phyloP scores from a whole-genome alignment of 2,329 filamentous ascomycete genomes.

The Rhexocercosporidium sp. region DNA sequence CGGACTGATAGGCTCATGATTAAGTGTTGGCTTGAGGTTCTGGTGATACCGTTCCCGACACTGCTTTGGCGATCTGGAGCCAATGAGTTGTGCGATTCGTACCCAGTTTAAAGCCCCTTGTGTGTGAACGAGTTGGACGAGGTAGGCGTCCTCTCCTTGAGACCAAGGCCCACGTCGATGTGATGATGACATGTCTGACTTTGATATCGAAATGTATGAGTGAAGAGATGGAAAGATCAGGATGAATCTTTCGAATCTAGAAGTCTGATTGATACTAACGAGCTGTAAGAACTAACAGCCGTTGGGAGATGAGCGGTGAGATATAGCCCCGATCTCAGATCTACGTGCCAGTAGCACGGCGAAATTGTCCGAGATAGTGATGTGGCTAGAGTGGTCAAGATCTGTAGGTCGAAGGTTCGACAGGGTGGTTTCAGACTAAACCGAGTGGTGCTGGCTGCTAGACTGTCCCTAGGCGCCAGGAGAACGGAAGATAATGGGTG shows the following conservation, averaged over 20 bases:
- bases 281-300: slow-evolving; percentile 8
- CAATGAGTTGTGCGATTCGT: slow-evolving; percentile 76
- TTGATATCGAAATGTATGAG: neutral
- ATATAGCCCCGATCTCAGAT: slow-evolving; percentile 16
- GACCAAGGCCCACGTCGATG: slow-evolving; percentile 85
- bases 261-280: neutral
- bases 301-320: slow-evolving; percentile 18
- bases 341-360: slow-evolving; percentile 10
- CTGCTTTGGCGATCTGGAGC: slow-evolving; percentile 86
- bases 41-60: slow-evolving; percentile 94
- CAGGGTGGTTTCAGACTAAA: neutral
- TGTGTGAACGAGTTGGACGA: slow-evolving; percentile 72
- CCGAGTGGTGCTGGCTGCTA: neutral
- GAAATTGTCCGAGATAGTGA: slow-evolving; percentile 8
- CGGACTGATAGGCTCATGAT: slow-evolving; percentile 73
- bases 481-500: slow-evolving; percentile 6
- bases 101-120: slow-evolving; percentile 90
- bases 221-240: neutral
- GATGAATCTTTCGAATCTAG: neutral
- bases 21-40: slow-evolving; percentile 80
- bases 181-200: slow-evolving; percentile 38
- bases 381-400: neutral
- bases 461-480: slow-evolving; percentile 10
- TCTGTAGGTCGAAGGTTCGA: slow-evolving; percentile 7
- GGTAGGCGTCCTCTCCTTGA: slow-evolving; percentile 72